Base-by-base conservation (phyloP, 805 yeast genomes). In the Starmerella stigmatis region DNA sequence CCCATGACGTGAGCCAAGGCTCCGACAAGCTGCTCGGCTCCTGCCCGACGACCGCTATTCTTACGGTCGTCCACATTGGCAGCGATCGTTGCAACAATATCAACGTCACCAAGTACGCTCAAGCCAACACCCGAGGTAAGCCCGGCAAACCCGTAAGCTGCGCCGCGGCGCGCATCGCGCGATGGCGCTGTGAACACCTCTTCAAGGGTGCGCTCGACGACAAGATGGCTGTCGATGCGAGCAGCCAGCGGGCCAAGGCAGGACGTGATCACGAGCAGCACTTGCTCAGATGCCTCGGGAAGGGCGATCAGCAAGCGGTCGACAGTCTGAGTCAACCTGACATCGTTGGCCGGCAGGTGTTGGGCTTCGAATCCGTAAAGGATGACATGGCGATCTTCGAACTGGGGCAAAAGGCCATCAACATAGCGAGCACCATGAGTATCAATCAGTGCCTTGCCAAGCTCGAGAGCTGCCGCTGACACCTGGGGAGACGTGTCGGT, bases 81-180 rank as follows among this genome's bases (percentile, higher is more conserved):
- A 5, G 75, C 72, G 49, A 92, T 65, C 35, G 72, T 73, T 45
- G 95, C 73, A 46, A 86, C 77, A 34, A 92, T 72, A 56, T 85
- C 94, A 58, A 75, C 77, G 41, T 81, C 80, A 10, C 84, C 73
- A 43, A 92, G 66, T 0, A 94, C 73, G 48, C 76, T 72, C 43
- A 92, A 76, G 54, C 98, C 98, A 19, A 77, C 73, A 47, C 99
- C 98, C 58, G 84, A 81, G 3, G 83, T 89, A 36, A 92, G 64
- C 51, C 99, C 99, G 19, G 97, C 83, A 55, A 92, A 73, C 62
- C 97, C 98, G 66, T 84, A 86, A 1, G 97, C 97, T 2, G 96
- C 89, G 58, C 97, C 99, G 53, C 89, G 74, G 60, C 95, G 68
- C 5, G 65, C 64, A 5, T 71, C 62, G 35, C 64, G 62, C 2